Conservation (phyloP, 352 stramenopile genomes). For the Plasmopara halstedii region DNA sequence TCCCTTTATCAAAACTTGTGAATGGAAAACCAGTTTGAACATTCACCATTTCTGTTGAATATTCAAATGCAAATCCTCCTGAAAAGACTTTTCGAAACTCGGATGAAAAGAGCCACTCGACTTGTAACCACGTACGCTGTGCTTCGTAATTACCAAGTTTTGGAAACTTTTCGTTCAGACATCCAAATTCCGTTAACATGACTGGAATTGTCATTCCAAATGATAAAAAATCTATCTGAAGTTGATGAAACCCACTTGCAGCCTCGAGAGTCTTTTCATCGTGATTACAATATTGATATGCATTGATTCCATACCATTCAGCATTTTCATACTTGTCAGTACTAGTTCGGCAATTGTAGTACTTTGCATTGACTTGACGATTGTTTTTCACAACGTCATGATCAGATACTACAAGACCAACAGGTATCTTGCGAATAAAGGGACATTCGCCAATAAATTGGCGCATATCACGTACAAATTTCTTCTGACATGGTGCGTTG, state of each 20-base stretch:
- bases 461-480: slow-evolving; percentile 83
- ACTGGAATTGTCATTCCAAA: slow-evolving; percentile 71
- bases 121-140: slow-evolving; percentile 60
- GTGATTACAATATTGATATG: slow-evolving; percentile 72
- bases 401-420: slow-evolving; percentile 72
- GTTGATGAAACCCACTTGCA: slow-evolving; percentile 45
- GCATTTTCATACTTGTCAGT: slow-evolving; percentile 66
- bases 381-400: slow-evolving; percentile 34
- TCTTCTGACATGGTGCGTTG: slow-evolving; percentile 85
- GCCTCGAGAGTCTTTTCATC: slow-evolving; percentile 32
- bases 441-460: slow-evolving; percentile 49
- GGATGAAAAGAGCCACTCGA: slow-evolving; percentile 42
- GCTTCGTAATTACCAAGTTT: slow-evolving; percentile 22
- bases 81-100: slow-evolving; percentile 50
- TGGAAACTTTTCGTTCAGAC: slow-evolving; percentile 54
- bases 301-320: slow-evolving; percentile 86
- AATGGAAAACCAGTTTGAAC: slow-evolving; percentile 65
- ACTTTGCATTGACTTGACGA: slow-evolving; percentile 59
- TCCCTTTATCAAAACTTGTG: slow-evolving; percentile 48
- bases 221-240: slow-evolving; percentile 48
- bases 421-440: slow-evolving; percentile 53
- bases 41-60: slow-evolving; percentile 73
- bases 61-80: slow-evolving; percentile 78
- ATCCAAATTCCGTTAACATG: slow-evolving; percentile 82
- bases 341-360: slow-evolving; percentile 84